Conservation (phyloP, 257 asterid genomes). For the Fraxinus anomala region DNA sequence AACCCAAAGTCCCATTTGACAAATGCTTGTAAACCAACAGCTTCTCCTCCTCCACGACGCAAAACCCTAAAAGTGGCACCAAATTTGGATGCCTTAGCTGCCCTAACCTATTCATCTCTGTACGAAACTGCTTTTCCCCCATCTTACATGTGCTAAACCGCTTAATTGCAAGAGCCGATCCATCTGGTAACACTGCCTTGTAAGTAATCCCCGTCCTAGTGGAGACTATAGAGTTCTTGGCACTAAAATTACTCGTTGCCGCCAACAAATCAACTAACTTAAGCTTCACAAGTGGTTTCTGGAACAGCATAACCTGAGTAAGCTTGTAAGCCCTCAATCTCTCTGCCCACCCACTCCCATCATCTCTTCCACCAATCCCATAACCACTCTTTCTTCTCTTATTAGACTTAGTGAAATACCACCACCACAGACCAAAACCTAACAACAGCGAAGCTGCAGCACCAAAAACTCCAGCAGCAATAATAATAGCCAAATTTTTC, state of each 20-base stretch:
- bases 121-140: no score
- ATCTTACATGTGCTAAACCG: no score
- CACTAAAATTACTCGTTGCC: conserved; percentile 1
- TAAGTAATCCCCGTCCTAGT: no score
- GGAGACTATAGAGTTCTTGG: no score
- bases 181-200: no score
- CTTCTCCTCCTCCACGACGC: no score
- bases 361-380: conserved; percentile 14
- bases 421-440: conserved; percentile 55
- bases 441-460: conserved; percentile 51
- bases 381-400: conserved; percentile 14
- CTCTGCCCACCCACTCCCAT: conserved; percentile 13
- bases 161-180: no score
- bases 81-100: no score
- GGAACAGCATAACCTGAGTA: conserved; percentile 32
- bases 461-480: conserved; percentile 57
- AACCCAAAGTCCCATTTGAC: no score
- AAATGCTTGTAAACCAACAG: no score
- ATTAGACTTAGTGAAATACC: conserved; percentile 29
- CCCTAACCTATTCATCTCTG: no score
- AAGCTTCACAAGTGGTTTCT: conserved; percentile 30
- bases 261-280: conserved; percentile 28
- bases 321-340: conserved; percentile 23
- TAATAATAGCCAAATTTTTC: conserved; percentile 28
- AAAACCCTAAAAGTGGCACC: no score